Percentiles rank a stretch among this genome's conserved stretches.
These are phyloP conservation scores for Colletotrichum musae DNA, from an alignment of 2,329 filamentous ascomycete species.

Conservation along the genomic window DNA sequence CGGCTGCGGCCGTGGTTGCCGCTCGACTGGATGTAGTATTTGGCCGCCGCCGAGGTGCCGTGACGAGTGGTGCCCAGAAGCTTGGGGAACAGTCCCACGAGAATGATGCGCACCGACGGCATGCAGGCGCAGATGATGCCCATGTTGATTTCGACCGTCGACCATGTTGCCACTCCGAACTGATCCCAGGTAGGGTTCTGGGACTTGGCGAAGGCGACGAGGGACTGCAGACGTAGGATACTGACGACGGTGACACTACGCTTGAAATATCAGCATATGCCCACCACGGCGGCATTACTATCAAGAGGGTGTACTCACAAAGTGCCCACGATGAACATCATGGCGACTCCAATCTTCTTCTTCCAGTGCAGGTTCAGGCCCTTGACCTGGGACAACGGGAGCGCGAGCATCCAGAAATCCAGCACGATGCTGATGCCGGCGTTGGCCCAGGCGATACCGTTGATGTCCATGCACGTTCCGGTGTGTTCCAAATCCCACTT, in stretches of 20 bases:
- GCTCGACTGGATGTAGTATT: constrained; percentile 37
- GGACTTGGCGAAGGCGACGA: constrained; percentile 50
- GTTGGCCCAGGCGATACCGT: constrained; percentile 64
- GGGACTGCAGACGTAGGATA: constrained; percentile 53
- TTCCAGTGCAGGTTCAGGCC: constrained; percentile 60
- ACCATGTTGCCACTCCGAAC: constrained; percentile 52
- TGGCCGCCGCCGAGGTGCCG: constrained; percentile 28
- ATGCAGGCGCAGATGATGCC: constrained; percentile 56
- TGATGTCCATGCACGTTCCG: constrained; percentile 65
- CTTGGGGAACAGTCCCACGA: constrained; percentile 56
- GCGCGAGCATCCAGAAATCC: constrained; percentile 66
- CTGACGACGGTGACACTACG: constrained; percentile 55
- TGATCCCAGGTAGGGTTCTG: constrained; percentile 54
- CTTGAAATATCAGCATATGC: constrained; percentile 16
- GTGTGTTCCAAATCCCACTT: constrained; percentile 63
- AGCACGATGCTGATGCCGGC: constrained; percentile 67
- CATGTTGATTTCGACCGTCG: constrained; percentile 55
- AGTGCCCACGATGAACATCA: constrained; percentile 67
- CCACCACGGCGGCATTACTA: too few relatives aligned
- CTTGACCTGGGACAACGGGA: constrained; percentile 63
- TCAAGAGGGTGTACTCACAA: constrained; percentile 50
- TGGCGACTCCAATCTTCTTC: constrained; percentile 63
- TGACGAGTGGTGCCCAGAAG: constrained; percentile 46
- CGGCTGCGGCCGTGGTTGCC: constrained; percentile 40
- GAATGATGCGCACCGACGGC: constrained; percentile 53